A percentile compares a stretch with the other conserved stretches of the same genome.
phyloP scores from a whole-genome alignment of 1,284 basidiomycete species.

The Sporisorium graminicola region DNA sequence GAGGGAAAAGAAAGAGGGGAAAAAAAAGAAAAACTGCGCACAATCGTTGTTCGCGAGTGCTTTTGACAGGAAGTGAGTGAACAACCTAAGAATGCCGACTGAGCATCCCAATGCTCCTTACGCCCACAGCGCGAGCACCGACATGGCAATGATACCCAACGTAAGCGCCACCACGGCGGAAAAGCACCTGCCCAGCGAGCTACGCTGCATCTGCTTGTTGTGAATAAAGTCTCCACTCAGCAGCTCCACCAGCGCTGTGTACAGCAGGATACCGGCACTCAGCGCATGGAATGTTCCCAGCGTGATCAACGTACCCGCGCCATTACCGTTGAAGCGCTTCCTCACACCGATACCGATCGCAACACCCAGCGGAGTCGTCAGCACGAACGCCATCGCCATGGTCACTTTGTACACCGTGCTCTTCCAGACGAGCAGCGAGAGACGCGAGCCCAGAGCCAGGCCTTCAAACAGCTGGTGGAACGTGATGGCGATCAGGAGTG shows the following conservation, averaged over 20 bases:
- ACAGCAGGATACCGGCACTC: conserved; percentile 88
- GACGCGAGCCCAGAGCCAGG: conserved; percentile 49
- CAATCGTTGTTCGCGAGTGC: too few species aligned
- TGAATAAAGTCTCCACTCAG: conserved; percentile 46
- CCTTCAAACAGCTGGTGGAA: conserved; percentile 65
- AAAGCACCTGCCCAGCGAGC: conserved; percentile 10
- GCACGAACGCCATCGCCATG: conserved; percentile 58
- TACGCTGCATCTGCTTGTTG: conserved; percentile 30
- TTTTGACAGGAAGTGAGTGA: not conserved
- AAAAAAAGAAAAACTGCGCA: not conserved
- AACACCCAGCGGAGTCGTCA: conserved; percentile 74
- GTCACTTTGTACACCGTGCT: conserved; percentile 33
- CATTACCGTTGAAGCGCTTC: conserved; percentile 82
- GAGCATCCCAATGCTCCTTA: conserved; percentile 1
- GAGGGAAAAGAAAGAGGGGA: too few species aligned
- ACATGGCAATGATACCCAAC: conserved; percentile 40
- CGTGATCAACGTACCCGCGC: conserved; percentile 80
- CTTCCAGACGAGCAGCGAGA: conserved; percentile 55
- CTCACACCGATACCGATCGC: conserved; percentile 83
- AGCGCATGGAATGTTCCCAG: conserved; percentile 86
- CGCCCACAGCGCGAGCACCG: conserved; percentile 45
- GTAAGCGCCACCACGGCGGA: conserved; percentile 36
- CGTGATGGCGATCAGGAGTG: conserved; percentile 65
- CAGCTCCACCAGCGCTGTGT: conserved; percentile 90
- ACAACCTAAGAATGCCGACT: too few species aligned